phyloP scores from a whole-genome alignment of 2,329 filamentous ascomycete genomes.

The Pseudocercospora musae region DNA sequence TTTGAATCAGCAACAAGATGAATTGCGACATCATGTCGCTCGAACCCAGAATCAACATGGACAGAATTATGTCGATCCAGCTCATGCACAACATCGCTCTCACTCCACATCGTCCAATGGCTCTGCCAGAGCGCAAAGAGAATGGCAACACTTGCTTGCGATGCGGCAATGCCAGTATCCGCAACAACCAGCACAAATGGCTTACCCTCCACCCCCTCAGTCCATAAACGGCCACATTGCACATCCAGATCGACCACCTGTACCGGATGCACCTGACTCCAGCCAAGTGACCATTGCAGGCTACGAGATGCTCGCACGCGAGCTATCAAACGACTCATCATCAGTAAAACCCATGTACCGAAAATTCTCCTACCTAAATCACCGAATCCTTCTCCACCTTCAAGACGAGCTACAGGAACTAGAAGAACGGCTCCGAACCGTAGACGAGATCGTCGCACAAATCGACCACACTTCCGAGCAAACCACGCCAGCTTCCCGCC shows the following conservation, averaged over 20 bases:
- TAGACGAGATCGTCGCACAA: constrained; percentile 61
- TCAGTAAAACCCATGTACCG: constrained; percentile 65
- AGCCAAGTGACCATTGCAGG: constrained; percentile 43
- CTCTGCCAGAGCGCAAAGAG: constrained; percentile 20
- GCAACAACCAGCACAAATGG: constrained; percentile 10
- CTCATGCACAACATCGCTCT: constrained; percentile 28
- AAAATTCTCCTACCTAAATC: constrained; percentile 76
- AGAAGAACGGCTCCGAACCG: constrained; percentile 68
- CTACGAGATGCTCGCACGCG: constrained; percentile 61
- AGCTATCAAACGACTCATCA: constrained; percentile 40
- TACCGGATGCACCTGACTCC: constrained; percentile 32
- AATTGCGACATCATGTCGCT: constrained; percentile 25
- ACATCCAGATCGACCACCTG: constrained; percentile 24
- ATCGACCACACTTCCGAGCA: constrained; percentile 22
- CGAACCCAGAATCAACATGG: constrained; percentile 20
- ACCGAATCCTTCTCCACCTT: constrained; percentile 75
- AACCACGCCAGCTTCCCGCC: constrained; percentile 55
- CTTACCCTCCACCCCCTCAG: constrained; percentile 13
- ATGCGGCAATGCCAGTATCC: constrained; percentile 28
- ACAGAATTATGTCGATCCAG: constrained; percentile 22
- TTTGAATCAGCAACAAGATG: constrained; percentile 25
- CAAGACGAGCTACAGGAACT: constrained; percentile 82
- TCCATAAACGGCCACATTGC: constrained; percentile 16
- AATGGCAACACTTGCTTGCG: constrained; percentile 27
- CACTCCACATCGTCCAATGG: constrained; percentile 26